Evolutionary conservation across 176 grass and related monocot genomes (phyloP).

Genomic region (Melocanna baccifera): DNA sequence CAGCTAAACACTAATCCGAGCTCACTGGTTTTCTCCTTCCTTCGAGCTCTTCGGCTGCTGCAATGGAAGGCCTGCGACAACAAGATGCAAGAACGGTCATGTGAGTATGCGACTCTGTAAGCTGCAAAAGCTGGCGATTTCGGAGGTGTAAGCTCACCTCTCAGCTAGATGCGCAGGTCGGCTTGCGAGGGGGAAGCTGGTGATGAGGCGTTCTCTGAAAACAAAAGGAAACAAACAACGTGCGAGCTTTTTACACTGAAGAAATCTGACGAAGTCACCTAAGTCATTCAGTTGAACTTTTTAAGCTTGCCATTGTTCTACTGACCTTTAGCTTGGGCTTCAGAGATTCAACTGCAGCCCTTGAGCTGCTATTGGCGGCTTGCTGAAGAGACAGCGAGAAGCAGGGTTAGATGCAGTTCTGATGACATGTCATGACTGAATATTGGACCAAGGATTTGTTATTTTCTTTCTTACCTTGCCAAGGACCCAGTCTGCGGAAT

Average conservation of each 20-base stretch:
- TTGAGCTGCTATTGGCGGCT: slow-evolving; percentile 60
- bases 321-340: slow-evolving; percentile 93
- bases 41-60: slow-evolving; percentile 4
- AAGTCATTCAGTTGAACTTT: not conserved
- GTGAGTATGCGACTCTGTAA: not conserved
- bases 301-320: not conserved
- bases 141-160: slow-evolving; percentile 32
- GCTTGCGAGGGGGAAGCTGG: slow-evolving; percentile 88
- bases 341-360: slow-evolving; percentile 56
- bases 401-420: not conserved
- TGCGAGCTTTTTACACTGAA: not conserved
- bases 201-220: slow-evolving; percentile 82
- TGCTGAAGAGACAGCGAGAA: slow-evolving; percentile 47
- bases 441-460: not conserved
- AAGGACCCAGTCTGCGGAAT: slow-evolving; percentile 89
- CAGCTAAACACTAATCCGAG: slow-evolving; percentile 21
- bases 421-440: not conserved
- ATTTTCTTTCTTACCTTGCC: slow-evolving; percentile 54
- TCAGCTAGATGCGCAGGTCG: slow-evolving; percentile 67
- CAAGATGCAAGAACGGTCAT: not conserved
- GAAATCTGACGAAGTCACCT: not conserved
- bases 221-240: not conserved
- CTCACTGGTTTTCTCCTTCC: not conserved
- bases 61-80: slow-evolving; percentile 2
- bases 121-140: not conserved